Percentiles rank a stretch among this genome's conserved stretches.
Conservation (phyloP, 352 stramenopile genomes). For the Plasmopara halstedii region DNA sequence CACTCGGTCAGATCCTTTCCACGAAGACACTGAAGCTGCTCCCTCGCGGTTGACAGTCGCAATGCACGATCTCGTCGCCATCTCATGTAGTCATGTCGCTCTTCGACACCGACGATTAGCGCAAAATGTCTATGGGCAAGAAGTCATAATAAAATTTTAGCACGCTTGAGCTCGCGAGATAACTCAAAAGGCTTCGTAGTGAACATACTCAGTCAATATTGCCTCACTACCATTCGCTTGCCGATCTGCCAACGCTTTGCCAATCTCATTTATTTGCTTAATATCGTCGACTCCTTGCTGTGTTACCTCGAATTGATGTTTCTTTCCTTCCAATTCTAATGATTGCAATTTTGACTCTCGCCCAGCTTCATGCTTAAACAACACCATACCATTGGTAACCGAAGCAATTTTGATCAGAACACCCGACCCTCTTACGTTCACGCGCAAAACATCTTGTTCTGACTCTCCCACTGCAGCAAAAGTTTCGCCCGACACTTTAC, state of each 20-base stretch:
- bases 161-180: not conserved
- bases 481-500: not conserved
- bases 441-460: not conserved
- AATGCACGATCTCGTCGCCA: slow-evolving; percentile 44
- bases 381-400: too few species aligned
- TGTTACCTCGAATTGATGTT: slow-evolving; percentile 5
- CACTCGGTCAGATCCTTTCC: slow-evolving; percentile 20
- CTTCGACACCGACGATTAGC: slow-evolving; percentile 28
- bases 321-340: slow-evolving; percentile 20
- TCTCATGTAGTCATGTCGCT: slow-evolving; percentile 43
- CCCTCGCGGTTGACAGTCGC: slow-evolving; percentile 29
- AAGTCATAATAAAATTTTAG: slow-evolving; percentile 1
- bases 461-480: not conserved
- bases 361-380: too few species aligned
- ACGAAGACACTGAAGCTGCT: slow-evolving; percentile 24
- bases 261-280: slow-evolving; percentile 3
- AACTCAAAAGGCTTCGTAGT: not conserved
- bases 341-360: too few species aligned
- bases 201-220: slow-evolving; percentile 20
- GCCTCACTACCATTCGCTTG: slow-evolving; percentile 7
- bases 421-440: slow-evolving; percentile 9
- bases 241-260: slow-evolving; percentile 2
- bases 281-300: slow-evolving; percentile 4
- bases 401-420: not conserved
- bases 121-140: slow-evolving; percentile 25